Conservation (phyloP, 805 yeast species). For the Suhomyces vadensis region DNA sequence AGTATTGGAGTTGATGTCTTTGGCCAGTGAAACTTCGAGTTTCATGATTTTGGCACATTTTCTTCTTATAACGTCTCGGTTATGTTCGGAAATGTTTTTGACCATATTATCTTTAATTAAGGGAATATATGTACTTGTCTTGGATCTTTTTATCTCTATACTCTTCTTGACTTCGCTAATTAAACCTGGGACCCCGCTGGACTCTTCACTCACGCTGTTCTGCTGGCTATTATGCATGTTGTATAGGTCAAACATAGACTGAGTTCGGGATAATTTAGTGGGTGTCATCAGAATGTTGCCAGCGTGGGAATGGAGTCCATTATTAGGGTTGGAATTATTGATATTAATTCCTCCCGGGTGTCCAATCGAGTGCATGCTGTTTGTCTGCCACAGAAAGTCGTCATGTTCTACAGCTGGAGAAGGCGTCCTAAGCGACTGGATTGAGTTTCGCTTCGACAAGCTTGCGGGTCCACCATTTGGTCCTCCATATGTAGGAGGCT, state of each 20-base stretch:
- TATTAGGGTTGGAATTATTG: not conserved
- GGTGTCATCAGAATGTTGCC: conserved; percentile 13
- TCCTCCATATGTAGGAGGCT: conserved; percentile 13
- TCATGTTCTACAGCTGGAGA: conserved; percentile 39
- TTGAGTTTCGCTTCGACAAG: conserved; percentile 24
- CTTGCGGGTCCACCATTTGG: conserved; percentile 11
- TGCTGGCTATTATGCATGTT: conserved; percentile 9
- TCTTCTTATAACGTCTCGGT: conserved; percentile 17
- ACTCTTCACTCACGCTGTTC: not conserved
- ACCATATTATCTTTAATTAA: conserved; percentile 16
- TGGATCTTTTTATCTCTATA: conserved; percentile 15
- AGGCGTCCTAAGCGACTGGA: conserved; percentile 35
- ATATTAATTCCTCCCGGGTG: conserved; percentile 2
- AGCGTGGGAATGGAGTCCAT: not conserved
- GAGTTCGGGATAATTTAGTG: conserved; percentile 31
- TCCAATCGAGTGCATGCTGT: conserved; percentile 2
- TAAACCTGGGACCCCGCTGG: not conserved
- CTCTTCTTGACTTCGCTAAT: not conserved
- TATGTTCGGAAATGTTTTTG: conserved; percentile 22
- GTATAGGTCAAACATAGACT: conserved; percentile 35
- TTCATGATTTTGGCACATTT: conserved; percentile 30
- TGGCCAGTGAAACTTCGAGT: not conserved
- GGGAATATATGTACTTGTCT: conserved; percentile 25
- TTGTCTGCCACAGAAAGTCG: conserved; percentile 24
- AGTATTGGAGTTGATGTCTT: not conserved